Conservation (phyloP, 306 rosid species). For the Vigna hirtella region DNA sequence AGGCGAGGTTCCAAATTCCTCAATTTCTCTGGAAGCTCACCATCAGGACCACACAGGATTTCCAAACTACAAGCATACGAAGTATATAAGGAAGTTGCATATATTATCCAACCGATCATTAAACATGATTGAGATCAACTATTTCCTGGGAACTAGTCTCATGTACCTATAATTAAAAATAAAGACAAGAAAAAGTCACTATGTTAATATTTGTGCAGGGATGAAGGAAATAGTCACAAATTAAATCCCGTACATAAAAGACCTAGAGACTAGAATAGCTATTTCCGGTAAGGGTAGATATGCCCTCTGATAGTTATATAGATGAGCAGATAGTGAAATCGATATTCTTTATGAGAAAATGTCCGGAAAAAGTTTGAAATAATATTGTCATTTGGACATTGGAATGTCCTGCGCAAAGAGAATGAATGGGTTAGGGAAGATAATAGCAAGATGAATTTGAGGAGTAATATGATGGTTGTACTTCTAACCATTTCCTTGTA, state of each 20-base stretch:
- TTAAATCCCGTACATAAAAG: not conserved
- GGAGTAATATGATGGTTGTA: conserved; percentile 35
- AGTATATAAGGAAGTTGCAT: conserved; percentile 40
- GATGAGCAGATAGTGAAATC: conserved; percentile 28
- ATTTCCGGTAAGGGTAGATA: conserved; percentile 28
- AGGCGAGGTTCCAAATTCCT: conserved; percentile 98
- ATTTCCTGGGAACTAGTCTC: conserved; percentile 12
- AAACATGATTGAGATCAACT: conserved; percentile 23
- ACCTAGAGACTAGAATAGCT: conserved; percentile 10
- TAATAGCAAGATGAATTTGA: conserved; percentile 34
- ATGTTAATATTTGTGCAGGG: conserved; percentile 16
- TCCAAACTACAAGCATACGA: conserved; percentile 71
- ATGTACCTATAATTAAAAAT: conserved; percentile 13
- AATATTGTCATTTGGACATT: conserved; percentile 5
- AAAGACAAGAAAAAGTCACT: not conserved
- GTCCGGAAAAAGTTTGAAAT: conserved; percentile 13
- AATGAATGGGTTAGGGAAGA: conserved; percentile 19
- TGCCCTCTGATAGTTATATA: not conserved
- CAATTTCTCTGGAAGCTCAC: conserved; percentile 98
- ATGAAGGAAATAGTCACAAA: conserved; percentile 11
- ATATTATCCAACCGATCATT: conserved; percentile 30
- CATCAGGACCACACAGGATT: conserved; percentile 90
- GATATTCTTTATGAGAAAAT: conserved; percentile 13
- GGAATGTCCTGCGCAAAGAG: not conserved
- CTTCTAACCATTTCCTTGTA: conserved; percentile 87